A percentile compares a stretch with the other conserved stretches of the same genome.
phyloP scores from a whole-genome alignment of 1,284 basidiomycete species.

The Coniophora puteana region DNA sequence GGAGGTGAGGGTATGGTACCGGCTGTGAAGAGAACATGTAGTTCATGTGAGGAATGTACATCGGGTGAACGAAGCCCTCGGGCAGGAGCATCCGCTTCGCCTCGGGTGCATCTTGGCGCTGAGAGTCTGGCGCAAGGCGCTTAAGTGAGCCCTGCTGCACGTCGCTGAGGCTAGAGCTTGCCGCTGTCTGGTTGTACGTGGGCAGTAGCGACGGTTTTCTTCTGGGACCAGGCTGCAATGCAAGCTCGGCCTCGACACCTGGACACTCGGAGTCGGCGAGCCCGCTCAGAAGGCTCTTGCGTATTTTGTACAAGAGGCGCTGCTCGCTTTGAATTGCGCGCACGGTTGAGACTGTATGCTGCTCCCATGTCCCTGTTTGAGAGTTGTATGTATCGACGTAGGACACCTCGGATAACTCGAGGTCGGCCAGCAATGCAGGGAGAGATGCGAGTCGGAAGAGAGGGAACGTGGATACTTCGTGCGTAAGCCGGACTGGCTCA shows the following conservation, averaged over 20 bases:
- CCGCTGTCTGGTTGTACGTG: not conserved
- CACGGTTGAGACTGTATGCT: constrained; percentile 41
- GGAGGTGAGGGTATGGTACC: constrained; percentile 21
- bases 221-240: constrained; percentile 38
- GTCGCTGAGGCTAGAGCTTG: constrained; percentile 4
- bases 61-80: constrained; percentile 21
- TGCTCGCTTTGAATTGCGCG: constrained; percentile 40
- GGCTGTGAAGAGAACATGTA: constrained; percentile 26
- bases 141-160: constrained; percentile 20
- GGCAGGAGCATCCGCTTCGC: constrained; percentile 26
- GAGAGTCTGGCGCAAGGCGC: constrained; percentile 18
- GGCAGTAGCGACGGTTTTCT: constrained; percentile 11
- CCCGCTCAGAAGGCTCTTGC: constrained; percentile 53
- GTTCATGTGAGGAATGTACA: constrained; percentile 27
- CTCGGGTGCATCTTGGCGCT: constrained; percentile 21
- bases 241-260: constrained; percentile 50
- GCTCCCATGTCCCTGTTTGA: constrained; percentile 53
- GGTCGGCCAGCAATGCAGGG: constrained; percentile 45
- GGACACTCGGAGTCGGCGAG: constrained; percentile 54
- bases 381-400: constrained; percentile 61
- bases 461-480: constrained; percentile 59
- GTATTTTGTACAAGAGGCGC: constrained; percentile 54
- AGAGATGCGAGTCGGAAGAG: constrained; percentile 57
- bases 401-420: constrained; percentile 44
- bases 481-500: constrained; percentile 58